A percentile compares a stretch with the other conserved stretches of the same genome.
Evolutionary conservation across 228 moss, liverwort and hornwort species (phyloP).

Genomic region (Sphagnum magellanicum): DNA sequence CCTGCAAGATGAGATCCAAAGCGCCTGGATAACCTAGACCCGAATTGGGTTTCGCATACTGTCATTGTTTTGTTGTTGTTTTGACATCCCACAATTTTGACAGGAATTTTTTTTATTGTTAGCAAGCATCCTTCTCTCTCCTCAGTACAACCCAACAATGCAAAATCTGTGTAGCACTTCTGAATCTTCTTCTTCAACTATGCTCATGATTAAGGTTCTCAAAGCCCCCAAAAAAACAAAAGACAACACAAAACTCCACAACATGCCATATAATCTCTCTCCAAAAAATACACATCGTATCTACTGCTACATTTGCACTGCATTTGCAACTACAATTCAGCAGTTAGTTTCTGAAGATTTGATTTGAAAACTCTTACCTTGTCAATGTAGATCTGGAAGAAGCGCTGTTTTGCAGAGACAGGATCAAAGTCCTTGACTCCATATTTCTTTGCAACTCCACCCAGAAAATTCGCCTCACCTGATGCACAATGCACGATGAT

Average conservation of each 20-base stretch:
- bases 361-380: conserved; percentile 28
- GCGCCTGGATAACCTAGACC: conserved; percentile 89
- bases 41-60: conserved; percentile 65
- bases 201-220: too few species aligned
- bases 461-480: conserved; percentile 89
- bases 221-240: too few species aligned
- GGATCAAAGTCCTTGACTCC: conserved; percentile 60
- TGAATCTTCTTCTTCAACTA: too few species aligned
- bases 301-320: too few species aligned
- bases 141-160: not conserved
- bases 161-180: too few species aligned
- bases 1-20: conserved; percentile 69
- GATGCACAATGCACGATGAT: not conserved
- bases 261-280: too few species aligned
- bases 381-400: conserved; percentile 77
- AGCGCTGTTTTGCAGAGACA: conserved; percentile 54
- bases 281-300: too few species aligned
- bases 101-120: too few species aligned
- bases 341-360: too few species aligned
- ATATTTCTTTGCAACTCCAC: conserved; percentile 66
- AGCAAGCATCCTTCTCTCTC: too few species aligned
- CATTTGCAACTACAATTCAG: too few species aligned
- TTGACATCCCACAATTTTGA: conserved; percentile 1
- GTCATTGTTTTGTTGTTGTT: conserved; percentile 2
- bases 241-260: too few species aligned